Conservation (phyloP, 257 asterid genomes). For the Scutellaria minor region DNA sequence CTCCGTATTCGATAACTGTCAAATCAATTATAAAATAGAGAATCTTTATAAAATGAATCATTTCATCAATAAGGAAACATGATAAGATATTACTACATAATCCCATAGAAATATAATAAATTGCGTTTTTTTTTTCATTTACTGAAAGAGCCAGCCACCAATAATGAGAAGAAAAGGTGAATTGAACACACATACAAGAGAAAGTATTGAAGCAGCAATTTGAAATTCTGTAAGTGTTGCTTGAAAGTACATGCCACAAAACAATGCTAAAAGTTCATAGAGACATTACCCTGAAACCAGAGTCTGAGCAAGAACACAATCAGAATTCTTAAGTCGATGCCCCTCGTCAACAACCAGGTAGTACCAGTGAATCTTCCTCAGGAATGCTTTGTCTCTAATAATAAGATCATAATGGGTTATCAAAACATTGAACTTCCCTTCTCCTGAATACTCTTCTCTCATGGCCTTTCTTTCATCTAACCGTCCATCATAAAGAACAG, state of each 20-base stretch:
- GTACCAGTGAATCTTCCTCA: constrained; percentile 90
- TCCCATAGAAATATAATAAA: constrained; percentile 16
- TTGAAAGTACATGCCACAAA: constrained; percentile 17
- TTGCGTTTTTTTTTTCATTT: not conserved
- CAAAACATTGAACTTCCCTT: constrained; percentile 91
- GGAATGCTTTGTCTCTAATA: constrained; percentile 88
- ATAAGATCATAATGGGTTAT: constrained; percentile 97
- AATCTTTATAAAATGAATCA: constrained; percentile 15
- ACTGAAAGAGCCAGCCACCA: not conserved
- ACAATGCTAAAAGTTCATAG: constrained; percentile 24
- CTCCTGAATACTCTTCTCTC: constrained; percentile 87
- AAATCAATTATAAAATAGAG: constrained; percentile 30
- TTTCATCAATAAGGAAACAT: constrained; percentile 9
- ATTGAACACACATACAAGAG: not conserved
- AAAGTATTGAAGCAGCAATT: constrained; percentile 1
- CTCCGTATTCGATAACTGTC: constrained; percentile 88
- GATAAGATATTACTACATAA: constrained; percentile 14
- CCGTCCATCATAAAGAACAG: constrained; percentile 96
- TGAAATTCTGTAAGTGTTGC: not conserved
- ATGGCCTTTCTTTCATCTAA: constrained; percentile 91
- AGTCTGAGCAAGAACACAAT: constrained; percentile 93
- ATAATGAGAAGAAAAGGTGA: constrained; percentile 1
- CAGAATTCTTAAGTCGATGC: constrained; percentile 90
- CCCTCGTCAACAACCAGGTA: constrained; percentile 99
- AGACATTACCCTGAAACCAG: constrained; percentile 79